phyloP scores from a whole-genome alignment of 805 yeast species.

The Peterozyma xylosa region DNA sequence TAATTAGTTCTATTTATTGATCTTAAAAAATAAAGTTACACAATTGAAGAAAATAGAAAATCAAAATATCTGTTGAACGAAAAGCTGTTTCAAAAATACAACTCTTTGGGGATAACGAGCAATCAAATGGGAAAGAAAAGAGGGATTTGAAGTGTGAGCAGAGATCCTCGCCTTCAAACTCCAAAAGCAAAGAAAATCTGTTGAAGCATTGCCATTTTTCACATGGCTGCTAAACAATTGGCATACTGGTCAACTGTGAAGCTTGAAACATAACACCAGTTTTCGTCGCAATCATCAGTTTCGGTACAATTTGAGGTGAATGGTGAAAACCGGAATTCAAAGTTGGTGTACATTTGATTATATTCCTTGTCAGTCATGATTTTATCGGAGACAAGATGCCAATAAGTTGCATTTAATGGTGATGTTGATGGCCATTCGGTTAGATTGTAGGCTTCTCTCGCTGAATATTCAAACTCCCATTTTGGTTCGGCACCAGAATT shows the following conservation, averaged over 20 bases:
- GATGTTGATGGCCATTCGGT: constrained; percentile 49
- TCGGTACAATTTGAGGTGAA: constrained; percentile 39
- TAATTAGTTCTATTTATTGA: no score
- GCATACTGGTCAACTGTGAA: constrained; percentile 26
- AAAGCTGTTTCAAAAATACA: no score
- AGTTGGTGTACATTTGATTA: constrained; percentile 42
- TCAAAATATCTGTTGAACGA: no score
- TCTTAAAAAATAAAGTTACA: no score
- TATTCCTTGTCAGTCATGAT: constrained; percentile 33
- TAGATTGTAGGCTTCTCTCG: constrained; percentile 50
- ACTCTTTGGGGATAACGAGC: no score
- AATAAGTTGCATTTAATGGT: constrained; percentile 62
- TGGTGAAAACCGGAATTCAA: constrained; percentile 49
- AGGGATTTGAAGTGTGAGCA: no score
- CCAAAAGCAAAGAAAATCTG: no score
- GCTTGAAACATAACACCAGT: constrained; percentile 33
- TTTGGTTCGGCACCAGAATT: constrained; percentile 48
- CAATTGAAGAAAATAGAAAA: no score
- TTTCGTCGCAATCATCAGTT: constrained; percentile 23
- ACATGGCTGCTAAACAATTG: constrained; percentile 12
- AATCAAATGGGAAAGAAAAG: no score
- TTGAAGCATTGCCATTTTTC: no score
- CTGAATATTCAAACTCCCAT: constrained; percentile 58
- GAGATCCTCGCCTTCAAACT: no score
- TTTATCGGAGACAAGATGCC: constrained; percentile 48